phyloP scores from a whole-genome alignment of 805 yeast genomes.

The Spencermartinsiella europaea region DNA sequence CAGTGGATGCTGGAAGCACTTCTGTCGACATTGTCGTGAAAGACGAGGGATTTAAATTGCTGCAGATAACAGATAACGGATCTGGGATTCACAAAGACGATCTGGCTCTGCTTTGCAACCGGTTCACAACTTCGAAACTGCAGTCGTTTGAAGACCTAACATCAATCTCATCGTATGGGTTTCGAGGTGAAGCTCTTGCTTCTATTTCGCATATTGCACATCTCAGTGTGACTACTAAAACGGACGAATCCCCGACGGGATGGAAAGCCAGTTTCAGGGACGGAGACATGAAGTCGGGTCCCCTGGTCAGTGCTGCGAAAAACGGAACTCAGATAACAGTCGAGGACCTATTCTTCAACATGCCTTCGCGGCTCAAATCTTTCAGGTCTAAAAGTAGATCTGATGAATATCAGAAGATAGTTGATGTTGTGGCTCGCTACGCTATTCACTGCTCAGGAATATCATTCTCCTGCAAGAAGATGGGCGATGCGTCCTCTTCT shows the following conservation, averaged over 20 bases:
- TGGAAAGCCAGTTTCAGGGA: constrained; percentile 62
- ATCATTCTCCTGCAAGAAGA: constrained; percentile 74
- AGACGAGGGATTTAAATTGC: constrained; percentile 84
- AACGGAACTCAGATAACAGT: constrained; percentile 80
- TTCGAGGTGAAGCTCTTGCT: constrained; percentile 95
- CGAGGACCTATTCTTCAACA: constrained; percentile 85
- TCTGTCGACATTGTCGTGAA: constrained; percentile 73
- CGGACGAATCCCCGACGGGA: constrained; percentile 56
- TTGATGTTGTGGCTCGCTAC: constrained; percentile 80
- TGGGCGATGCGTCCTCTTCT: constrained; percentile 67
- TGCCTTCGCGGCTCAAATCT: constrained; percentile 70
- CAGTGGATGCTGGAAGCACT: constrained; percentile 80
- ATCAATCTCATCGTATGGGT: constrained; percentile 76
- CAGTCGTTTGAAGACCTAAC: constrained; percentile 67
- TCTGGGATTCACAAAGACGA: constrained; percentile 67
- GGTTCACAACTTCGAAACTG: constrained; percentile 90
- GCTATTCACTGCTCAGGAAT: constrained; percentile 66
- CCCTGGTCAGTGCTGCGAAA: constrained; percentile 78
- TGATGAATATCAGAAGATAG: constrained; percentile 71
- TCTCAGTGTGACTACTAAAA: constrained; percentile 73
- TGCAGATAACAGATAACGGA: constrained; percentile 90
- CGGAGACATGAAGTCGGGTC: constrained; percentile 54
- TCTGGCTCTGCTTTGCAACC: constrained; percentile 71
- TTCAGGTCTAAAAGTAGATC: constrained; percentile 45
- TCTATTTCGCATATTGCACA: constrained; percentile 88